Evolutionary conservation across 345 rosid genomes (phyloP).

Genomic region (Sonneratia alba): DNA sequence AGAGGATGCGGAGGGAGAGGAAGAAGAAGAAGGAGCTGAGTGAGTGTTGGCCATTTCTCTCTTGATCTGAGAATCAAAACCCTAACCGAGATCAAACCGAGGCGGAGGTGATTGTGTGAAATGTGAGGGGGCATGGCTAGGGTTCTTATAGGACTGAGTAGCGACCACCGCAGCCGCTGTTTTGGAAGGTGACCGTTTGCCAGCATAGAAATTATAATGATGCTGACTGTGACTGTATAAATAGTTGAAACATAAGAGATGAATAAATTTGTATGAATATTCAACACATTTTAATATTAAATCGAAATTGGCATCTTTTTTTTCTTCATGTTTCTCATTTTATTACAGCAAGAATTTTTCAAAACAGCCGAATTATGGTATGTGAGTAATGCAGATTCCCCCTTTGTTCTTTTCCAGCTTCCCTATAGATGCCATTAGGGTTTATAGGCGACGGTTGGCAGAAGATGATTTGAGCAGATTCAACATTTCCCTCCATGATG

Average conservation of each 20-base stretch:
- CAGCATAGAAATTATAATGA: not conserved
- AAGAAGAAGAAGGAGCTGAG: not conserved
- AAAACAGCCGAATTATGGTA: too few relatives aligned
- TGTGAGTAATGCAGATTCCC: too few relatives aligned
- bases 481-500: too few relatives aligned
- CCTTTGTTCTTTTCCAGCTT: not conserved
- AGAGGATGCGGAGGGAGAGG: not conserved
- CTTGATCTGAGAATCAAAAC: not conserved
- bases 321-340: too few relatives aligned
- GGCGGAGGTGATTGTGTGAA: not conserved
- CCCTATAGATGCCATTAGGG: not conserved
- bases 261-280: too few relatives aligned
- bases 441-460: not conserved
- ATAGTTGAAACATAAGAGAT: too few relatives aligned
- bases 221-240: too few relatives aligned
- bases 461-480: not conserved
- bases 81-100: not conserved
- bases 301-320: too few relatives aligned
- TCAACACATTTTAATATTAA: too few relatives aligned
- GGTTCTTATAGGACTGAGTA: not conserved
- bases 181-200: slow-evolving; percentile 1
- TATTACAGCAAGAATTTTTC: too few relatives aligned
- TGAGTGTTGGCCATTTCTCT: not conserved
- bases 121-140: not conserved
- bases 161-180: not conserved